A percentile compares a stretch with the other conserved stretches of the same genome.
Evolutionary conservation across 1,284 basidiomycete genomes (phyloP).

Genomic region (Rugosomyces carneus): DNA sequence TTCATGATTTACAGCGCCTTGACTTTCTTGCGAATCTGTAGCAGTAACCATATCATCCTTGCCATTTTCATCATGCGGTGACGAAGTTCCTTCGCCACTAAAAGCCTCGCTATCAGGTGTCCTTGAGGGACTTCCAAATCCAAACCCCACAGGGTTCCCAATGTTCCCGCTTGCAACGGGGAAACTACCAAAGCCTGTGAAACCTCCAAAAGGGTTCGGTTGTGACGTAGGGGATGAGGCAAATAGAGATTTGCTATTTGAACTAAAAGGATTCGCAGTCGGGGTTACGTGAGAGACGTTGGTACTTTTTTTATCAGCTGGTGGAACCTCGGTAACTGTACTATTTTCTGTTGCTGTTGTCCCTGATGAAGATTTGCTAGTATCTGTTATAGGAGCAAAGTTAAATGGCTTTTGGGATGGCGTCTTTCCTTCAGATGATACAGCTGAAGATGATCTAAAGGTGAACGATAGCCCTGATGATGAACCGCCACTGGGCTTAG

Average conservation of each 20-base stretch:
- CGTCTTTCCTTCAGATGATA: not conserved
- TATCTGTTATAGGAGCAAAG: slow-evolving; percentile 2
- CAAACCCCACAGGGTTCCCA: slow-evolving; percentile 54
- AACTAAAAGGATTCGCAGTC: slow-evolving; percentile 10
- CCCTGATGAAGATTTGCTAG: slow-evolving; percentile 1
- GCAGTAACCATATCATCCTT: slow-evolving; percentile 11
- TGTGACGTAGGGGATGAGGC: slow-evolving; percentile 12
- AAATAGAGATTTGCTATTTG: slow-evolving; percentile 4
- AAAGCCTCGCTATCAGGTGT: slow-evolving; percentile 22
- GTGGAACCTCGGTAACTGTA: not conserved
- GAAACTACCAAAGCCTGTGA: slow-evolving; percentile 24
- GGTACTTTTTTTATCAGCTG: slow-evolving; percentile 1
- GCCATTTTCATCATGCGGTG: slow-evolving; percentile 12
- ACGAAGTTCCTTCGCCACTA: slow-evolving; percentile 12
- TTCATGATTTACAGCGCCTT: slow-evolving; percentile 3
- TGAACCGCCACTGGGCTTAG: not conserved
- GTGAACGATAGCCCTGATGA: not conserved
- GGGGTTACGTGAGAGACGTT: slow-evolving; percentile 7
- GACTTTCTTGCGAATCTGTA: slow-evolving; percentile 12
- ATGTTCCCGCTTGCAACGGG: slow-evolving; percentile 35
- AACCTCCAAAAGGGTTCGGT: slow-evolving; percentile 24
- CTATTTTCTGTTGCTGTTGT: not conserved
- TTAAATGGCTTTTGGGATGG: slow-evolving; percentile 2
- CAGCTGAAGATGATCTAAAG: slow-evolving; percentile 9
- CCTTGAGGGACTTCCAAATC: slow-evolving; percentile 40